These are phyloP conservation scores for Candida krabiensis DNA, from an alignment of 805 yeast genomes.

Conservation along the genomic window DNA sequence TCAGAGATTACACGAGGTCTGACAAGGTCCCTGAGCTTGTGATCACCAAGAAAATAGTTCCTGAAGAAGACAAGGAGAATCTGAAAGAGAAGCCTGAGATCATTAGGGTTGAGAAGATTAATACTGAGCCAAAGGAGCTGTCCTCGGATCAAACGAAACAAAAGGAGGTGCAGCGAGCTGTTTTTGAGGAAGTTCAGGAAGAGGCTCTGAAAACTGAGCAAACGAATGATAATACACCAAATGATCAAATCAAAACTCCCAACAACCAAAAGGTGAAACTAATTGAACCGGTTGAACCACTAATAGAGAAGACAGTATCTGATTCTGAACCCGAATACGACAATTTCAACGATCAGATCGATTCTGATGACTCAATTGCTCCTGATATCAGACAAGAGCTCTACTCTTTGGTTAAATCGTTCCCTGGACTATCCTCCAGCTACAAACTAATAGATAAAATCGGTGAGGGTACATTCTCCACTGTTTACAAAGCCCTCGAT, in stretches of 20 bases:
- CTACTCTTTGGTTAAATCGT: slow-evolving; percentile 26
- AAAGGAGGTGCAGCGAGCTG: slow-evolving; percentile 6
- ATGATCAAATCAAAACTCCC: too few species aligned
- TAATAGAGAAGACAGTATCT: not conserved
- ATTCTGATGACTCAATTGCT: slow-evolving; percentile 13
- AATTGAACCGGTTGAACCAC: not conserved
- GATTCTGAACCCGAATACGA: not conserved
- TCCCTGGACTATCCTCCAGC: slow-evolving; percentile 30
- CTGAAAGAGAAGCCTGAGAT: slow-evolving; percentile 6
- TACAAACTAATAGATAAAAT: slow-evolving; percentile 48
- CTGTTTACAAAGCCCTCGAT: slow-evolving; percentile 63
- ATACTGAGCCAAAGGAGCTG: not conserved
- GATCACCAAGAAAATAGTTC: slow-evolving; percentile 1
- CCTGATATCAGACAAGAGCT: slow-evolving; percentile 36
- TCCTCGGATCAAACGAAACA: slow-evolving; percentile 15
- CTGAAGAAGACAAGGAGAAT: slow-evolving; percentile 6
- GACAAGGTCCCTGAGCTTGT: not conserved
- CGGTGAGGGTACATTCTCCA: slow-evolving; percentile 84
- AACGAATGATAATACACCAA: not conserved
- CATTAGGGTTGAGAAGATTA: too few species aligned
- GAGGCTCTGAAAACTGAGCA: not conserved
- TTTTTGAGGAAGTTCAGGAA: not conserved
- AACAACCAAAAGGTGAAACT: not conserved
- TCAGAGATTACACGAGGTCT: slow-evolving; percentile 1
- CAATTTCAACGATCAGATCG: slow-evolving; percentile 2